Conservation (phyloP, 2,329 filamentous ascomycete species). For the Elsinoe ampelina region DNA sequence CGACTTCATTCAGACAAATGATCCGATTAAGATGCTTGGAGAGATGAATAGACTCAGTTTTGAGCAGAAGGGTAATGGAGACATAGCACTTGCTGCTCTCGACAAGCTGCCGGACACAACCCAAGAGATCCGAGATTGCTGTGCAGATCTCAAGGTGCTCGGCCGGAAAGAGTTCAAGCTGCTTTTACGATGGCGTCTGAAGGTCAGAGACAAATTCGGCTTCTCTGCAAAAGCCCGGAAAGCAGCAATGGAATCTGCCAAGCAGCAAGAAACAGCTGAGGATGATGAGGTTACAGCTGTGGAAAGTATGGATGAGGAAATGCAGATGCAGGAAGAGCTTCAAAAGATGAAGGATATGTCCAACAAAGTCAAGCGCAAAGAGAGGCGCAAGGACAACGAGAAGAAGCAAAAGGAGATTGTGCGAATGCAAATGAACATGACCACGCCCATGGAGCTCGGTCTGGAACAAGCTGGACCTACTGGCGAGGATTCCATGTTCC, state of each 20-base stretch:
- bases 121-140: constrained; percentile 67
- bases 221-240: constrained; percentile 37
- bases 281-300: constrained; percentile 65
- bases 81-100: constrained; percentile 78
- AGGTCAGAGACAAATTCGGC: constrained; percentile 82
- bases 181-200: constrained; percentile 79
- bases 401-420: constrained; percentile 88
- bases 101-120: constrained; percentile 82
- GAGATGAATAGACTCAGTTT: constrained; percentile 78
- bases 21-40: constrained; percentile 88
- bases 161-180: constrained; percentile 92
- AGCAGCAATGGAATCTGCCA: constrained; percentile 28
- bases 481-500: constrained; percentile 78
- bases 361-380: constrained; percentile 65
- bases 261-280: constrained; percentile 28
- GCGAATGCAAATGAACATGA: constrained; percentile 97
- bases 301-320: constrained; percentile 87
- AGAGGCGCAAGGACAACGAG: constrained; percentile 81
- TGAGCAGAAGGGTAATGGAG: constrained; percentile 60
- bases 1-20: constrained; percentile 87
- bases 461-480: constrained; percentile 73
- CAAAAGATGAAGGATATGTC: constrained; percentile 75
- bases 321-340: constrained; percentile 80
- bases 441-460: constrained; percentile 88
- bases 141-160: constrained; percentile 76